Base-by-base conservation (phyloP, 2,329 filamentous ascomycete species). In the Colletotrichum abscissum region DNA sequence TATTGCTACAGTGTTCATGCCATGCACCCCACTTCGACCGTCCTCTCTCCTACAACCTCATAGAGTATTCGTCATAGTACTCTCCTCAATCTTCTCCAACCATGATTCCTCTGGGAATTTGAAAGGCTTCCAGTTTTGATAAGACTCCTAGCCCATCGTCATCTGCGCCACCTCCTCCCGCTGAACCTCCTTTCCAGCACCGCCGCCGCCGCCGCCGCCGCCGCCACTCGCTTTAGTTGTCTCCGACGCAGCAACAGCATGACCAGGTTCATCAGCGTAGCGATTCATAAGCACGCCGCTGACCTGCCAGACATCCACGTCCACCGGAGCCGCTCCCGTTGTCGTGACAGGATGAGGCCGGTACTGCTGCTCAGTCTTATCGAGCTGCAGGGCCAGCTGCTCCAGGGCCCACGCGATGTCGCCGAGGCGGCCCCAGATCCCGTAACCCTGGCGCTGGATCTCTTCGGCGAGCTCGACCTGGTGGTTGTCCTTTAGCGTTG, bases 401-500 rank as follows among this genome's bases (percentile, higher is more conserved):
- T 75, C 71, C 33, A 76, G 46, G 35, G 74, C 71, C 33, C 68
- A 74, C 22, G 62, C 54, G 59, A 76, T 52, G 62, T 76, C 56
- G 5, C 74, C 74, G 38, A 75, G 75, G 30, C 58, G 67, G 58
- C 71, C 71, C 74, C 71, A 75, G n/a, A 95, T 87, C 3, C 94
- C 91, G 82, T 97, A 97, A 28, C 93, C 92, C 76, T 94, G 90
- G 28, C 87, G 84, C 38, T 93, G 90, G 69, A 98, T 88, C 76
- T 94, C 92, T 63, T 91, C 87, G 0, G 96, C 96, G 67, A 99
- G 89, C 81, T 98, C 95, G 24, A 91, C 89, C 82, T 99, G 97
- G 80, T 99, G 97, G 78, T 99, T 96, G 79, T 97, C 92, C 77
- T 98, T 88, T 0, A 99, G 88, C 7, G 87, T 86, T 1, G 91